Base-by-base conservation (phyloP, 306 rosid species). In the Acacia crassicarpa region DNA sequence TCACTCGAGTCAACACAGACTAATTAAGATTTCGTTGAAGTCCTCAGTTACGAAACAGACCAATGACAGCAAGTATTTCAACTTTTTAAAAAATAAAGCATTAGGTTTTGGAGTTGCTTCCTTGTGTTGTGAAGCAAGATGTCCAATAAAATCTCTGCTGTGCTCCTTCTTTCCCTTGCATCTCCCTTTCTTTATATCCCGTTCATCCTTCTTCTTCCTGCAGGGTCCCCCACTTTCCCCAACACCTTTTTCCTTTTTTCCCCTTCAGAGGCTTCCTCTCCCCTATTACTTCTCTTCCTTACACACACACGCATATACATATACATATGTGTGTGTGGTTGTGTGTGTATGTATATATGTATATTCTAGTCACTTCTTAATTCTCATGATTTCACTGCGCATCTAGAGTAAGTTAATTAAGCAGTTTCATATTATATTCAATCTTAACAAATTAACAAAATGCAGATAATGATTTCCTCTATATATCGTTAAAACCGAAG, bases 71-170 rank as follows among this genome's bases (percentile, higher is more conserved):
- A 48, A 48, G 17, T 14, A 48, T 48, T 48, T 48, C 53, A 48
- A 48, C n/a, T n/a, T 44, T 9, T 3, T 1, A 4, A 48, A 15
- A 53, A 74, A 81, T 75, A 53, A 45, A 74, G 63, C 13, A 59
- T 9, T 23, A 59, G 63, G 74, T 23, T 61, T 23, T 56, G 27
- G 62, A 25, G 8, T 4, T 13, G 33, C 33, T 23, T 59, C 32
- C 33, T 23, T 22, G 27, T 61, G 13, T 61, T 61, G 17, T 3
- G 45, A 91, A 83, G 83, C 81, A 82, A 84, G 44, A 69, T 75
- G 67, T 51, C 85, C 67, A 44, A 65, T 67, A 85, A 86, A 76
- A 79, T 54, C 62, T 74, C 71, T 78, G 79, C 69, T 85, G 61
- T 85, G 61, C 80, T 83, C 1, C 62, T 56, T 19, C 62, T 19